A percentile compares a stretch with the other conserved stretches of the same genome.
Conservation (phyloP, 345 rosid species). For the Kernera saxatilis region DNA sequence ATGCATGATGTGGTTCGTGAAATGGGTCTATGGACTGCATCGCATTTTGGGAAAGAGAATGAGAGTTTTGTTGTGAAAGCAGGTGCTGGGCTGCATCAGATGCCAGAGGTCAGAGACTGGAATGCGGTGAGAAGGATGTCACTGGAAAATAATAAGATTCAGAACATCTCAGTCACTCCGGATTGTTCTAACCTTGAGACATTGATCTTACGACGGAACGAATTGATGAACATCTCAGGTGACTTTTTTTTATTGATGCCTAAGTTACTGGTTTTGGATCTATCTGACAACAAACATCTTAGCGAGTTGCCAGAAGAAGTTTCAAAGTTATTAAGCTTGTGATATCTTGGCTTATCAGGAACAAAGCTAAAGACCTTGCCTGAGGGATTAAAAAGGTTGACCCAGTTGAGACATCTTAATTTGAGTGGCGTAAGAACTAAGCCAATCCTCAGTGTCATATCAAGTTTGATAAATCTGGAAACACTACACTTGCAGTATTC, state of each 20-base stretch:
- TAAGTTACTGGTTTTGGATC: no score
- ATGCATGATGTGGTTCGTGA: neutral
- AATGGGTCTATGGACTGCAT: neutral
- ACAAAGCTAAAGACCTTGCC: no score
- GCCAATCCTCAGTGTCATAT: neutral
- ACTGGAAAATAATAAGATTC: neutral
- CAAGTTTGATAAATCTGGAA: neutral
- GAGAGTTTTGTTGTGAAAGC: neutral
- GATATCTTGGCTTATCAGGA: no score
- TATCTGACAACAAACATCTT: no score
- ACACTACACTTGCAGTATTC: neutral
- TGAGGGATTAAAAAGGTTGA: no score
- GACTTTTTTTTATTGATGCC: no score
- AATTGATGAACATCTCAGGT: neutral
- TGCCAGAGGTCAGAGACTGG: neutral
- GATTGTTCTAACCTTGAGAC: no score
- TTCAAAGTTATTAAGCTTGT: no score
- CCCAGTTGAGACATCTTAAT: neutral
- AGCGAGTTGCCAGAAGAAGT: no score
- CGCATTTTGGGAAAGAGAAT: neutral
- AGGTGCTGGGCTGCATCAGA: neutral
- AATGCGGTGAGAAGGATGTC: neutral
- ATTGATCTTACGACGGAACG: no score
- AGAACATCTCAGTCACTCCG: neutral
- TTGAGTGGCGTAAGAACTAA: neutral